phyloP scores from a whole-genome alignment of 2,329 filamentous ascomycete species.

The Emmonsiellopsis sp. region DNA sequence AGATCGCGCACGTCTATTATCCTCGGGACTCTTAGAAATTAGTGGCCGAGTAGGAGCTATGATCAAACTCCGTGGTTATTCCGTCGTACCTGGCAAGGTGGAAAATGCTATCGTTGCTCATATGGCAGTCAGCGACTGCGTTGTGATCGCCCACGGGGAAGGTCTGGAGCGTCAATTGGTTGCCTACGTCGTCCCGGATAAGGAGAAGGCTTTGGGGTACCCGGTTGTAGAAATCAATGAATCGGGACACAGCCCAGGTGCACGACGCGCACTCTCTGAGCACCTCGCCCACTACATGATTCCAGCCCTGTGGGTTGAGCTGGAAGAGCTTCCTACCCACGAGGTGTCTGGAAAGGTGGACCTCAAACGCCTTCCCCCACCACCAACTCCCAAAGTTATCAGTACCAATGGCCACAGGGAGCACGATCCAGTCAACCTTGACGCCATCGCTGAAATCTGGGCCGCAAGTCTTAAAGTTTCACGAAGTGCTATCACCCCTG shows the following conservation, averaged over 20 bases:
- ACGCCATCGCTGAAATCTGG: slow-evolving; percentile 64
- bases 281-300: slow-evolving; percentile 78
- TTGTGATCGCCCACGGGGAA: slow-evolving; percentile 64
- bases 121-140: slow-evolving; percentile 61
- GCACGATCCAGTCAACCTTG: slow-evolving; percentile 55
- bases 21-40: slow-evolving; percentile 62
- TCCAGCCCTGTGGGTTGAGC: slow-evolving; percentile 64
- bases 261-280: slow-evolving; percentile 54
- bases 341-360: slow-evolving; percentile 73
- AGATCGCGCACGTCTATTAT: slow-evolving; percentile 57
- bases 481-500: slow-evolving; percentile 50
- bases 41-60: slow-evolving; percentile 67
- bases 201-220: slow-evolving; percentile 45
- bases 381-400: slow-evolving; percentile 42
- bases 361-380: slow-evolving; percentile 59
- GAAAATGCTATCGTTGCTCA: slow-evolving; percentile 62
- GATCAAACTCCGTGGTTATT: slow-evolving; percentile 74
- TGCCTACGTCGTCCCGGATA: slow-evolving; percentile 64
- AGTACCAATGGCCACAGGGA: slow-evolving; percentile 38
- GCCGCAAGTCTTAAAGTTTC: slow-evolving; percentile 60
- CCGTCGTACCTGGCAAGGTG: slow-evolving; percentile 66
- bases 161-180: slow-evolving; percentile 66
- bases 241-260: slow-evolving; percentile 60
- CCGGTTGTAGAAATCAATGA: slow-evolving; percentile 58
- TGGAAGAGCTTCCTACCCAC: slow-evolving; percentile 63